Evolutionary conservation across 1,284 basidiomycete genomes (phyloP).

Genomic region (Cryptococcus floricola): DNA sequence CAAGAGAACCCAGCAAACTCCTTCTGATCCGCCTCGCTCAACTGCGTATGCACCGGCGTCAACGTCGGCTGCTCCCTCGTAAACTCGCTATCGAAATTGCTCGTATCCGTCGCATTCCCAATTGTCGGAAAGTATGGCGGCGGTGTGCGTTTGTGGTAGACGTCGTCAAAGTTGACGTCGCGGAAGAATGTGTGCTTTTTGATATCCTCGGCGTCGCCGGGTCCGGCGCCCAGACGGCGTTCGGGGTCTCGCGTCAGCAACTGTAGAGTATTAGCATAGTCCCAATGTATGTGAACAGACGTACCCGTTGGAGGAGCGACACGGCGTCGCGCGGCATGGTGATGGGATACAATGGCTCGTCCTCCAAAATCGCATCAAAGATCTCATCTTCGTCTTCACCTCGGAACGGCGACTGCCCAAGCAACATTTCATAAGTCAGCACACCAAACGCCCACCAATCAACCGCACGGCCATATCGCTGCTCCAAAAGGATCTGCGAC

Average conservation of each 20-base stretch:
- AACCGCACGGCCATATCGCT: slow-evolving; percentile 95
- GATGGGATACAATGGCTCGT: slow-evolving; percentile 97
- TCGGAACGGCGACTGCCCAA: slow-evolving; percentile 98
- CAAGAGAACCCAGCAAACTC: slow-evolving; percentile 97
- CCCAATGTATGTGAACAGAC: slow-evolving; percentile 5
- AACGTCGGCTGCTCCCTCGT: slow-evolving; percentile 94
- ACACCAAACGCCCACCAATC: slow-evolving; percentile 99
- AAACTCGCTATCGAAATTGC: slow-evolving; percentile 92
- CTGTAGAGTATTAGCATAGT: slow-evolving; percentile 50
- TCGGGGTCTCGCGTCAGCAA: slow-evolving; percentile 88
- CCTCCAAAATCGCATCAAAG: slow-evolving; percentile 97
- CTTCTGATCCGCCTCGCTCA: slow-evolving; percentile 86
- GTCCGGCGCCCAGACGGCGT: slow-evolving; percentile 88
- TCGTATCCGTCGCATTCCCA: slow-evolving; percentile 57
- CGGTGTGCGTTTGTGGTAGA: slow-evolving; percentile 91
- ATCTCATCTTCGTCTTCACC: slow-evolving; percentile 99
- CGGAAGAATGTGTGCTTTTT: slow-evolving; percentile 98
- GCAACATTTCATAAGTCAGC: slow-evolving; percentile 96
- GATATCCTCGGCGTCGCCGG: slow-evolving; percentile 93
- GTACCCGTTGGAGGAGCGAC: slow-evolving; percentile 86
- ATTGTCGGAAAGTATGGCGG: slow-evolving; percentile 97
- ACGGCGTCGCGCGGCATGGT: slow-evolving; percentile 99
- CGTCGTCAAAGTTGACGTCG: slow-evolving; percentile 94
- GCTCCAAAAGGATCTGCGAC: slow-evolving; percentile 85
- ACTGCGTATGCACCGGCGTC: slow-evolving; percentile 92